Base-by-base conservation (phyloP, 2,329 filamentous ascomycete genomes). In the Xylaria sp. region DNA sequence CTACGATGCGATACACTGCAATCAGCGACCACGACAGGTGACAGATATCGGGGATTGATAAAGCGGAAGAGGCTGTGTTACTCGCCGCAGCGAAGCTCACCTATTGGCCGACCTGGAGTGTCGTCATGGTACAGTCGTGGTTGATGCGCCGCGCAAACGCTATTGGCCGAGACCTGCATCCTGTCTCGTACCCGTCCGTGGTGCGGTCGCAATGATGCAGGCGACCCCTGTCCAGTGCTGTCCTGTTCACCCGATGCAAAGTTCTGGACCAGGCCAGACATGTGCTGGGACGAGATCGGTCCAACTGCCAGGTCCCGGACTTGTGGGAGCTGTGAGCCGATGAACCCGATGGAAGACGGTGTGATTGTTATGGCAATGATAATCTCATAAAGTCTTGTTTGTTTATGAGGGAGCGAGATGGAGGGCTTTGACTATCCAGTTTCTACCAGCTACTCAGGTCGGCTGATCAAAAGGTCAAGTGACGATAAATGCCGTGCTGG, bases 71-170 rank as follows among this genome's bases (percentile, higher is more conserved):
- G 59, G 51, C 32, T 25, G 44, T 71, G 67, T 64, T 25, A 65
- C 59, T 35, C n/a, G 62, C 63, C 21, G 62, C 63, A 42, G 53
- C 37, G 59, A 65, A 66, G 63, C 74, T 72, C 74, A 76, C 75
- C 70, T 72, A 65, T 72, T 54, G 69, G 53, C 51, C 69, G 70
- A 25, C 23, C 59, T 35, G 5, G 63, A 23, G 69, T 74, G 73
- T 77, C 73, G 73, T 77, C 75, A 75, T 76, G 70, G 69, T 66
- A 69, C 69, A 69, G 73, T 64, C 68, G 68, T 66, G 71, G 69
- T 48, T 60, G 57, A 42, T 60, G 59, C 48, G 63, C 67, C 13
- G 64, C 65, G 16, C 58, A 65, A 27, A 55, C 47, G 51, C 64
- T 60, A 73, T 71, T 71, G 71, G 71, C 53, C 55, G 69, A 62